These are phyloP conservation scores for Filobasidium wieringae DNA, from an alignment of 768 basidiomycete genomes.

Conservation along the genomic window DNA sequence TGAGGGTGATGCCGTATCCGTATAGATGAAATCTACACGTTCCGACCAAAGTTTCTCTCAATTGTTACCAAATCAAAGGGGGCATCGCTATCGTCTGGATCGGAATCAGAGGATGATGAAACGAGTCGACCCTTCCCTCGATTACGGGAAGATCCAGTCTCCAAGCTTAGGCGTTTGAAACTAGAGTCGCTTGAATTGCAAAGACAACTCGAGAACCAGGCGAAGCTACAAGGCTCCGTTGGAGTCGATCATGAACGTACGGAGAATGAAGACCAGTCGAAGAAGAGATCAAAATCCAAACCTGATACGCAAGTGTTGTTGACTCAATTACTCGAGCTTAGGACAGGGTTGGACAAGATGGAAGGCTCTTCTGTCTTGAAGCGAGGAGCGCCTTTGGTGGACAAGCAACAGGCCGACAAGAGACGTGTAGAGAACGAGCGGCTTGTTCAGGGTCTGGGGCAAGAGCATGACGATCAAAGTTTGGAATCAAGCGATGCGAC, in stretches of 20 bases:
- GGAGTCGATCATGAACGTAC: slow-evolving; percentile 43
- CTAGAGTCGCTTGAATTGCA: slow-evolving; percentile 71
- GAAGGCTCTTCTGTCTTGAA: not conserved
- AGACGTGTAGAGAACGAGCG: not conserved
- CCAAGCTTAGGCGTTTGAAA: slow-evolving; percentile 47
- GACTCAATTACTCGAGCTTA: slow-evolving; percentile 13
- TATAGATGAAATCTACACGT: slow-evolving; percentile 13
- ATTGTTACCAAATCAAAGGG: not conserved
- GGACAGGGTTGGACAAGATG: slow-evolving; percentile 18
- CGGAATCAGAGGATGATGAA: slow-evolving; percentile 8
- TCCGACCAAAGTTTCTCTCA: slow-evolving; percentile 26
- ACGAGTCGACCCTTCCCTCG: not conserved
- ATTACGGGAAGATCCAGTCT: slow-evolving; percentile 35
- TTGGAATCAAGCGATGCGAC: not conserved
- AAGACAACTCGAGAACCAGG: slow-evolving; percentile 54
- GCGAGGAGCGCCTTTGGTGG: not conserved
- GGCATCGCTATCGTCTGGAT: not conserved
- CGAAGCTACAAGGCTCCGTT: slow-evolving; percentile 41
- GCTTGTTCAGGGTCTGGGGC: slow-evolving; percentile 2
- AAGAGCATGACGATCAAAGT: not conserved
- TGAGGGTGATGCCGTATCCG: not conserved
- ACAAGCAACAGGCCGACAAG: not conserved
- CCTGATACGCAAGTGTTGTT: slow-evolving; percentile 17
- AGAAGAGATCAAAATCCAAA: slow-evolving; percentile 38
- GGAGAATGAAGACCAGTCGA: slow-evolving; percentile 57